A percentile compares a stretch with the other conserved stretches of the same genome.
phyloP scores from a whole-genome alignment of 257 asterid species.

The Oldenlandia corymbosa region DNA sequence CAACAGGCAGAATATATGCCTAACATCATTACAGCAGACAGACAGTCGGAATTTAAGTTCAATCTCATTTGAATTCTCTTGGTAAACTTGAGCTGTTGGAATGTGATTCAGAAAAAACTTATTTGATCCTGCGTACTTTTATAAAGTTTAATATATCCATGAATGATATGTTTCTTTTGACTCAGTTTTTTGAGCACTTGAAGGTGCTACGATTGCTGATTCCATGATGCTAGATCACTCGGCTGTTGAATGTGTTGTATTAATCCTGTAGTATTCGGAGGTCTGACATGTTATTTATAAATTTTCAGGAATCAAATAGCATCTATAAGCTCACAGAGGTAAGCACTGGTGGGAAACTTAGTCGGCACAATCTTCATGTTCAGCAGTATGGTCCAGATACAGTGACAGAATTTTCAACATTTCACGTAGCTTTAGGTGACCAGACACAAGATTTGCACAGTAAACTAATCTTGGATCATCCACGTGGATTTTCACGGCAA shows the following conservation, averaged over 20 bases:
- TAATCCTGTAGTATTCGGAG: not conserved
- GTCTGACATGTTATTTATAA: not conserved
- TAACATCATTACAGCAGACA: too few relatives aligned
- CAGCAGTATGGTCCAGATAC: constrained; percentile 88
- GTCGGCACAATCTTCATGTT: constrained; percentile 84
- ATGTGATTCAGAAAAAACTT: not conserved
- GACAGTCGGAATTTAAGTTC: too few relatives aligned
- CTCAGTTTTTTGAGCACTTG: not conserved
- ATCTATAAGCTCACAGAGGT: constrained; percentile 63
- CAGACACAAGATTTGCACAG: constrained; percentile 91
- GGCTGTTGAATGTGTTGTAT: not conserved
- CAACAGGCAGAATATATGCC: too few relatives aligned
- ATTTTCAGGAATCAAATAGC: constrained; percentile 60
- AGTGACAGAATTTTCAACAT: constrained; percentile 64
- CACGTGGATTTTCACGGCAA: constrained; percentile 76
- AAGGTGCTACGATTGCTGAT: not conserved
- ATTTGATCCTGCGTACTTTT: not conserved
- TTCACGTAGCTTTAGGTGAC: constrained; percentile 68
- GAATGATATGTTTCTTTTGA: not conserved
- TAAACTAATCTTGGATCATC: constrained; percentile 74
- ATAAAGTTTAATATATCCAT: too few relatives aligned
- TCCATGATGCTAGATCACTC: not conserved
- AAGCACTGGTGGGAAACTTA: constrained; percentile 87
- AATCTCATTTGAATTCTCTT: not conserved
- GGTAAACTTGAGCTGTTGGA: not conserved